Conservation (phyloP, 2,329 filamentous ascomycete species). For the Hypoxylon sp. region DNA sequence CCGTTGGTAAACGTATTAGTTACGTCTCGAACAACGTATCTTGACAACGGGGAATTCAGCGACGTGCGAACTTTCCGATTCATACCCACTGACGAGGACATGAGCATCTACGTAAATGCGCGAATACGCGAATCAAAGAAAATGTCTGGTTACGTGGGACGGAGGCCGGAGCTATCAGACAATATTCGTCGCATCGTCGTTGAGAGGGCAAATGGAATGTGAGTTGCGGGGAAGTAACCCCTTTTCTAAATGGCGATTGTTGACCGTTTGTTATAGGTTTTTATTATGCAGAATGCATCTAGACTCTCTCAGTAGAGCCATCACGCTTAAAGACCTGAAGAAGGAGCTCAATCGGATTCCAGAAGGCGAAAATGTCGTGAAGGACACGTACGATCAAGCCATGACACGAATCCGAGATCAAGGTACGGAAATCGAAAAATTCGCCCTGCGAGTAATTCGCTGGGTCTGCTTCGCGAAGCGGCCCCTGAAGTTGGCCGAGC, state of each 20-base stretch:
- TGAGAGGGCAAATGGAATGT: slow-evolving; percentile 41
- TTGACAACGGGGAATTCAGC: slow-evolving; percentile 24
- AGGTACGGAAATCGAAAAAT: slow-evolving; percentile 26
- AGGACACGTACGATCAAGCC: slow-evolving; percentile 39
- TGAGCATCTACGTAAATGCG: slow-evolving; percentile 35
- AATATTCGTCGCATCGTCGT: slow-evolving; percentile 31
- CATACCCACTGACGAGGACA: slow-evolving; percentile 35
- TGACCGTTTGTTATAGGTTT: slow-evolving; percentile 22
- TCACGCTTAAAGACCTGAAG: slow-evolving; percentile 32
- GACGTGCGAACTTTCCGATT: slow-evolving; percentile 30
- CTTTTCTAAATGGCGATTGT: neutral
- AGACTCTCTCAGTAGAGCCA: slow-evolving; percentile 34
- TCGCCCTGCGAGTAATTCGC: slow-evolving; percentile 35
- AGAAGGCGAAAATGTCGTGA: slow-evolving; percentile 36
- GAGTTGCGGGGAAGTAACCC: neutral
- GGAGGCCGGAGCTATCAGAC: slow-evolving; percentile 29
- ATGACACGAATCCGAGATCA: slow-evolving; percentile 39
- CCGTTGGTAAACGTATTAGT: slow-evolving; percentile 34
- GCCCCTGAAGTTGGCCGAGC: slow-evolving; percentile 34
- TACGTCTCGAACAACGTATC: slow-evolving; percentile 31
- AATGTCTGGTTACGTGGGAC: slow-evolving; percentile 22
- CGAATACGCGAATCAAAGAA: slow-evolving; percentile 38
- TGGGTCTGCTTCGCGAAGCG: slow-evolving; percentile 37
- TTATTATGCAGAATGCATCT: slow-evolving; percentile 40
- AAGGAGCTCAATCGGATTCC: slow-evolving; percentile 32